Conservation (phyloP, 495 filamentous ascomycete species). For the Penicillium turbatum region DNA sequence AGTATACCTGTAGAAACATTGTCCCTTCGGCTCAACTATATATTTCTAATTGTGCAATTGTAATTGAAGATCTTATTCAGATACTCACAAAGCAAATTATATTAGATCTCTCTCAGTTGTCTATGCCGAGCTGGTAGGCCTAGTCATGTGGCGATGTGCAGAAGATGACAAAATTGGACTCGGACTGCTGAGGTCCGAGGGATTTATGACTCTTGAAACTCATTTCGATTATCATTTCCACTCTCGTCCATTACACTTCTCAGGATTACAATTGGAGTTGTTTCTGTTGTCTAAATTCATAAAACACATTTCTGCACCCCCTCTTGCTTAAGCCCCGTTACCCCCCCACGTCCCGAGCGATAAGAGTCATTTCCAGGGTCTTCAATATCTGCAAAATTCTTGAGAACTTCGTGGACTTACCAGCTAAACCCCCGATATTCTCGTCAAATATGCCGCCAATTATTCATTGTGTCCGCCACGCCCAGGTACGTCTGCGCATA, state of each 20-base stretch:
- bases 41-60: too few species aligned
- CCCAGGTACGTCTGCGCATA: conserved; percentile 36
- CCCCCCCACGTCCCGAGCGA: conserved; percentile 20
- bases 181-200: conserved; percentile 16
- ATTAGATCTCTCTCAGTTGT: conserved; percentile 1
- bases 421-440: background rate
- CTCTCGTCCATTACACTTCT: too few species aligned
- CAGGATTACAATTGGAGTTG: too few species aligned
- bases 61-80: background rate
- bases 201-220: conserved; percentile 16
- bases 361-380: conserved; percentile 18
- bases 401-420: background rate
- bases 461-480: conserved; percentile 52
- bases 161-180: conserved; percentile 6
- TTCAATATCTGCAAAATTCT: conserved; percentile 7
- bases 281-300: too few species aligned
- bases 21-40: too few species aligned
- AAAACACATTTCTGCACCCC: too few species aligned
- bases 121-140: conserved; percentile 11
- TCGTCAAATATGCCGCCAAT: conserved; percentile 35
- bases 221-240: background rate
- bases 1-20: too few species aligned
- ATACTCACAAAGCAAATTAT: conserved; percentile 11
- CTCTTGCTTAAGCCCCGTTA: background rate
- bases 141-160: conserved; percentile 6